These are phyloP conservation scores for Asterochloris erici DNA, from an alignment of 139 green algal genomes.

Conservation along the genomic window DNA sequence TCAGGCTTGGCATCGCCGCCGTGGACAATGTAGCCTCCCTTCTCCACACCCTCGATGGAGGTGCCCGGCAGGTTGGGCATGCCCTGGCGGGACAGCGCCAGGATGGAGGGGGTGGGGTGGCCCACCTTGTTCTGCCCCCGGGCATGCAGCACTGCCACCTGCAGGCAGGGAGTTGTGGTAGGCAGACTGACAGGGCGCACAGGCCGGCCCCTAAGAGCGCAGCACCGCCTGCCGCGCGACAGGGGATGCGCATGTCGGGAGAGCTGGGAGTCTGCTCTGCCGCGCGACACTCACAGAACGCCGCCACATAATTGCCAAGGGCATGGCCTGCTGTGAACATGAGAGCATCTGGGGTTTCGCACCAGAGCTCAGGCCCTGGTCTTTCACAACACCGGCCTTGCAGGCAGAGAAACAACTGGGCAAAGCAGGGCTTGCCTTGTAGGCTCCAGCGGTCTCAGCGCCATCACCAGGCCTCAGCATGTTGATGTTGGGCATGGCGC, in stretches of 20 bases:
- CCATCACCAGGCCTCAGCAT: slow-evolving; percentile 92
- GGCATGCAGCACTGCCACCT: slow-evolving; percentile 58
- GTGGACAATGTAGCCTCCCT: slow-evolving; percentile 91
- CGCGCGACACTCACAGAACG: too few species aligned
- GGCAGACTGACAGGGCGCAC: not conserved
- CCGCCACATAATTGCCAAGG: not conserved
- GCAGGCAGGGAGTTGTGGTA: not conserved
- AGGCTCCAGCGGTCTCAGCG: slow-evolving; percentile 93
- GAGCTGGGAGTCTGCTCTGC: too few species aligned
- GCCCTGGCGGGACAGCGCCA: slow-evolving; percentile 95
- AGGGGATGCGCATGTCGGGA: too few species aligned
- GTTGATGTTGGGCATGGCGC: slow-evolving; percentile 98
- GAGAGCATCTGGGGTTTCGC: not conserved
- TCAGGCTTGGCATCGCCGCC: slow-evolving; percentile 67
- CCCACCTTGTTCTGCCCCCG: slow-evolving; percentile 40
- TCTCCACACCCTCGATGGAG: slow-evolving; percentile 69
- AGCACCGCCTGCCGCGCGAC: too few species aligned
- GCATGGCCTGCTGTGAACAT: not conserved
- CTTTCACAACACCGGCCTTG: not conserved
- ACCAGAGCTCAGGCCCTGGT: not conserved
- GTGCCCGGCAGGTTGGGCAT: slow-evolving; percentile 90
- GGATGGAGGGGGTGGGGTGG: slow-evolving; percentile 73
- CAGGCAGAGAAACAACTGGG: not conserved
- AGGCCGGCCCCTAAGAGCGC: too few species aligned
- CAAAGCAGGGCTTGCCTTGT: slow-evolving; percentile 66